phyloP scores from a whole-genome alignment of 352 stramenopile species.

The Globisporangium echinulatum region DNA sequence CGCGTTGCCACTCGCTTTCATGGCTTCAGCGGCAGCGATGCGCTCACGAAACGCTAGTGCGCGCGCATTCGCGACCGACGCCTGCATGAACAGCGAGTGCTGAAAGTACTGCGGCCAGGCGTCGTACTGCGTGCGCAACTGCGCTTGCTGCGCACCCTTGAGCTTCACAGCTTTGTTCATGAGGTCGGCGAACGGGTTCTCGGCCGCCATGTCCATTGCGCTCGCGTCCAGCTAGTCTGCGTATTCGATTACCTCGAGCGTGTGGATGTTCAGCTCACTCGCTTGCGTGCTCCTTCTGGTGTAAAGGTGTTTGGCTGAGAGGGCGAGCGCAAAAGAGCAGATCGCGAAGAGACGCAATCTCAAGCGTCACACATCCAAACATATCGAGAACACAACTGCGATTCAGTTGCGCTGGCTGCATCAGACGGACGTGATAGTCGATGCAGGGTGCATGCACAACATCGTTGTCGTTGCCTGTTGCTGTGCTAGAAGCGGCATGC shows the following conservation, averaged over 20 bases:
- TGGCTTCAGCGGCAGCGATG: slow-evolving; percentile 42
- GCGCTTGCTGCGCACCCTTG: slow-evolving; percentile 75
- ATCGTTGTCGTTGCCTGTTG: no score
- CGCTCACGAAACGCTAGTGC: slow-evolving; percentile 42
- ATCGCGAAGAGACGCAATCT: no score
- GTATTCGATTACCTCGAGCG: background rate
- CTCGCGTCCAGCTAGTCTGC: background rate
- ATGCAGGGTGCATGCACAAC: no score
- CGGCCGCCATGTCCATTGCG: slow-evolving; percentile 54
- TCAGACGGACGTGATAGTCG: no score
- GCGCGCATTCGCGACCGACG: slow-evolving; percentile 48
- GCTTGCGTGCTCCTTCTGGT: no score
- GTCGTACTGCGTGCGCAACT: slow-evolving; percentile 65
- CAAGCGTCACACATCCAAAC: no score
- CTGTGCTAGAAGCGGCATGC: slow-evolving; percentile 17
- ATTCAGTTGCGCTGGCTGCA: no score
- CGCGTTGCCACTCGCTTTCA: slow-evolving; percentile 65
- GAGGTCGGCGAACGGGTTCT: slow-evolving; percentile 75
- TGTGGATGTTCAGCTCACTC: no score
- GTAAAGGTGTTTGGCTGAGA: no score
- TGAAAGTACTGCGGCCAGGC: slow-evolving; percentile 83
- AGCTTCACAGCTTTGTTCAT: slow-evolving; percentile 86
- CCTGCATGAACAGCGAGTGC: slow-evolving; percentile 85
- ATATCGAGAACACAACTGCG: no score
- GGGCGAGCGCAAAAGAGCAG: no score